Evolutionary conservation across 352 stramenopile genomes (phyloP), one percentile per base, ranked within the genome.

Genomic region (Proteromonas lacertae): DNA sequence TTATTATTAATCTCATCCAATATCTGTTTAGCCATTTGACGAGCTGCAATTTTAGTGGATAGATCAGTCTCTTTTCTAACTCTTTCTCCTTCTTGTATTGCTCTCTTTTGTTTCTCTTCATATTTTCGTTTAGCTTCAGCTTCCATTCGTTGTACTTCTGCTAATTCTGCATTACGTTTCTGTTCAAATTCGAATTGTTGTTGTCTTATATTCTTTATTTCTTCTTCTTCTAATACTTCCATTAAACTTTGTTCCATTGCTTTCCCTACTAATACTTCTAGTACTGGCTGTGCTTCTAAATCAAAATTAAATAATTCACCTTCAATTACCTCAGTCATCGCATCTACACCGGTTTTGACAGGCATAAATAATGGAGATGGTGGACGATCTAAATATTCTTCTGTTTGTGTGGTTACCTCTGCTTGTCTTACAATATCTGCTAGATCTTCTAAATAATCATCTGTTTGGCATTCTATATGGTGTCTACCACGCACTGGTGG

Each of bases 291-390:
- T 17, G 90, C 74, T 47, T 91, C 75, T 8, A 86, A 36, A 41
- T 90, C 74, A 46, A 90, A 89, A 52, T 91, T 69, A 38, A 90
- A 90, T 25, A 91, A 51, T 41, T 91, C 75, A 26, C 69, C 71
- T 23, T 57, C 60, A 28, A 84, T 66, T 36, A 90, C 79, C 44
- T 91, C 72, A 10, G 72, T 90, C 34, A 55, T 47, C 19, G 51
- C 60, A 44, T 90, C 73, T 3, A 78, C 43, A 0, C 75, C 75
- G 5, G 61, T 79, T 17, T 81, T 71, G 14, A 51, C 47, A 1
- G 67, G 69, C 1, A 90, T 44, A 47, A 89, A 89, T 2, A 70
- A 53, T 12, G 79, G 54, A 13, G 46, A 47, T 2, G 66, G 52
- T 4, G 66, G 54, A 21, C 77, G 49, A 43, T 91, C 71, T 40